phyloP scores from a whole-genome alignment of 208 protist species.

The Strigomonas galati region DNA sequence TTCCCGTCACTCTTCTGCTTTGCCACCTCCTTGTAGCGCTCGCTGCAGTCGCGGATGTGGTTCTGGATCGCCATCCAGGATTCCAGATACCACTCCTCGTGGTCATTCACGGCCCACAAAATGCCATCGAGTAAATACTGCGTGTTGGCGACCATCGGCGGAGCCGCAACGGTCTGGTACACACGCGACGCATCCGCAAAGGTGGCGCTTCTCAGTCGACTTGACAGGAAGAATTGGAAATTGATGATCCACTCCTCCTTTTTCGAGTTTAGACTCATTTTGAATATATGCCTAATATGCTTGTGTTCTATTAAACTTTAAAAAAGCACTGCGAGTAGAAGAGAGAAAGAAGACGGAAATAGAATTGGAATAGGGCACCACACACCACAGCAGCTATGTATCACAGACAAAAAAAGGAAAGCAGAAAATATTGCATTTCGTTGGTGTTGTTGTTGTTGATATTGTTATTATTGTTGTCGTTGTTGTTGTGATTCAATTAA shows the following conservation, averaged over 20 bases:
- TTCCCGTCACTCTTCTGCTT: conserved; percentile 7
- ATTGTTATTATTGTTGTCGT: too few species aligned
- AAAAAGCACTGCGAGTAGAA: background rate
- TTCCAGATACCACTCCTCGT: conserved; percentile 41
- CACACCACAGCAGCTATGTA: too few species aligned
- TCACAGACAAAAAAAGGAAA: background rate
- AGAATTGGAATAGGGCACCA: too few species aligned
- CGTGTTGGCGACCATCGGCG: conserved; percentile 54
- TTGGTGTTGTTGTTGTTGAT: too few species aligned
- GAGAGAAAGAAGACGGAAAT: conserved; percentile 7
- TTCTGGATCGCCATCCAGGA: conserved; percentile 63
- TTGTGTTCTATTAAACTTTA: background rate
- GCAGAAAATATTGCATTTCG: too few species aligned
- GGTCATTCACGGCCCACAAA: conserved; percentile 67
- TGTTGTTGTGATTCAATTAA: too few species aligned
- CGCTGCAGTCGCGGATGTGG: conserved; percentile 48
- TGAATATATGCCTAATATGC: background rate
- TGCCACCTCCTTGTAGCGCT: conserved; percentile 37
- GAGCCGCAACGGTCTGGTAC: conserved; percentile 34
- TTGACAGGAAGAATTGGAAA: conserved; percentile 50
- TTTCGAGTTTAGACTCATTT: background rate
- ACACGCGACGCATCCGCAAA: conserved; percentile 32
- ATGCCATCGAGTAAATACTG: conserved; percentile 75
- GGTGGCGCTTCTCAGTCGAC: conserved; percentile 46
- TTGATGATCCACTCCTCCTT: conserved; percentile 58